phyloP scores from a whole-genome alignment of 2,329 filamentous ascomycete species.

The Neonectria sp. region DNA sequence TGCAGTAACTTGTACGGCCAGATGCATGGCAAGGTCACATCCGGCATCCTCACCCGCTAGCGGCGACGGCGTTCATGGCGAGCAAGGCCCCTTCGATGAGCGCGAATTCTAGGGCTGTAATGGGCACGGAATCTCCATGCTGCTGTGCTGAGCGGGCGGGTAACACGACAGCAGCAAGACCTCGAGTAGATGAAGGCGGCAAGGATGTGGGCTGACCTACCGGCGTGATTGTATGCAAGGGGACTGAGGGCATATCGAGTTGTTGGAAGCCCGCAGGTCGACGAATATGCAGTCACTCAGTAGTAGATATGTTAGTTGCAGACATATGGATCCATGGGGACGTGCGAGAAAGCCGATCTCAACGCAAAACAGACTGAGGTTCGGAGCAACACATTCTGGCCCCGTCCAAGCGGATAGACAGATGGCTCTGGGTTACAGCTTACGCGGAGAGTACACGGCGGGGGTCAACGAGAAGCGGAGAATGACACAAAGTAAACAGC shows the following conservation, averaged over 20 bases:
- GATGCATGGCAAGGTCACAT: conserved; percentile 19
- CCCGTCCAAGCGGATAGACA: neutral
- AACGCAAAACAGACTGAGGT: conserved; percentile 13
- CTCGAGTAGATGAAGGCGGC: conserved; percentile 4
- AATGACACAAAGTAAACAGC: neutral
- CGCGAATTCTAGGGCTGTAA: neutral
- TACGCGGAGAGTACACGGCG: neutral
- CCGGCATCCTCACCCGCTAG: conserved; percentile 1
- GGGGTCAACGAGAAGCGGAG: neutral
- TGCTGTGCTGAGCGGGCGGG: conserved; percentile 13
- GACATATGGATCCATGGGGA: conserved; percentile 2
- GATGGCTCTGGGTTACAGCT: neutral
- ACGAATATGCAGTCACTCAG: neutral
- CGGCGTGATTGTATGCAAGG: neutral
- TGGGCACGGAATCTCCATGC: conserved; percentile 3
- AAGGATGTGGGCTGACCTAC: neutral
- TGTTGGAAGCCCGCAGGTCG: neutral
- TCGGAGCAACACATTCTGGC: neutral
- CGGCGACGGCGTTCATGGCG: neutral
- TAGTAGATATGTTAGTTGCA: neutral
- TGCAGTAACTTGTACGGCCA: neutral
- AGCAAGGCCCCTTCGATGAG: neutral
- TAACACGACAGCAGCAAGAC: conserved; percentile 10
- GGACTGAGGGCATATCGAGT: neutral
- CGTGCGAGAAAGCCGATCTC: conserved; percentile 12